Evolutionary conservation across 768 basidiomycete species (phyloP), one percentile per base, ranked within the genome.

Genomic region (Favolaschia claudopus): DNA sequence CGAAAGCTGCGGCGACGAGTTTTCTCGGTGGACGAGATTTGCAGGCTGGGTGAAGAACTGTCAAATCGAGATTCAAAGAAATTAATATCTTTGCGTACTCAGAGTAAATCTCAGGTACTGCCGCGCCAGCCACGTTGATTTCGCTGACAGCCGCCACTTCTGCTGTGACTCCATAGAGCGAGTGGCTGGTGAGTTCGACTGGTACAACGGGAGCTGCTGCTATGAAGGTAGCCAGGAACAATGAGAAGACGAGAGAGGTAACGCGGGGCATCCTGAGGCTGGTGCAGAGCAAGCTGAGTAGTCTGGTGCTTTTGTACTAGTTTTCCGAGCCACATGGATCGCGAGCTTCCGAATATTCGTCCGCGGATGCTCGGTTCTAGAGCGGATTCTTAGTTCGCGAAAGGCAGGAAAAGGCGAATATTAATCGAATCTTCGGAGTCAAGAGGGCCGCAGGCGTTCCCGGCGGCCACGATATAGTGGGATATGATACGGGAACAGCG

Each of bases 331-430:
- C 54, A 43, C 49, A 56, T 60, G 42, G 24, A 13, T 28, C 33
- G 20, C 43, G 31, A 32, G 46, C 55, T 51, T 56, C 57, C 33
- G 57, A 50, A 45, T 58, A 29, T 48, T 64, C 58, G 58, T 43
- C 63, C 63, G 63, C 58, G 63, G 53, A 47, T 27, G 50, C 62
- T 45, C 48, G 53, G 57, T 63, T 59, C 57, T 53, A 59, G 63
- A 59, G 48, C 53, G 46, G 49, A 51, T 53, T 43, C 32, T 48
- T 44, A 40, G 49, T 36, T 19, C 19, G 45, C 24, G 51, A n/a
- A n/a, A n/a, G n/a, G n/a, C n/a, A 43, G 34, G 36, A 38, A 37
- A 40, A 59, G 53, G 48, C 63, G 59, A 58, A 48, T 54, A 54
- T 52, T 43, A 54, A 64, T 64, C 63, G 58, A 47, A 28, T 37